A percentile compares a stretch with the other conserved stretches of the same genome.
Conservation (phyloP, 179 eudicot genomes). For the Beta macrorhiza region DNA sequence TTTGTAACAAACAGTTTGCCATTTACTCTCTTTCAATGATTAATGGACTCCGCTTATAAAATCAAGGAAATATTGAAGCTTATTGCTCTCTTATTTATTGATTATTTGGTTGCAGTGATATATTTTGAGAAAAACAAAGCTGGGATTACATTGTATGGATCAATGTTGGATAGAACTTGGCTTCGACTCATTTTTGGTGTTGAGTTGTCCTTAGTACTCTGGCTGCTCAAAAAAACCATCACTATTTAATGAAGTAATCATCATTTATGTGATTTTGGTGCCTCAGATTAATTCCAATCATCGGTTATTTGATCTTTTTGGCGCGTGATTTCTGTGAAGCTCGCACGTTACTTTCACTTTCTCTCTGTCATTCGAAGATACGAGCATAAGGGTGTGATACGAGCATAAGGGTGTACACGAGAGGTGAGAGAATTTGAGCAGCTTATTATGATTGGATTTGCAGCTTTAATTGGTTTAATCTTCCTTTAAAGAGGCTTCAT, state of each 20-base stretch:
- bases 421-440: background rate
- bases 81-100: background rate
- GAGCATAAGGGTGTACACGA: too few species aligned
- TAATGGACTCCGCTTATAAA: too few species aligned
- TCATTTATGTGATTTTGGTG: background rate
- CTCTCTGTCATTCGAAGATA: too few species aligned
- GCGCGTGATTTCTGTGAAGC: background rate
- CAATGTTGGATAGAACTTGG: conserved; percentile 75
- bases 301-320: background rate
- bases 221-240: conserved; percentile 85
- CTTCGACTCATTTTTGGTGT: conserved; percentile 78
- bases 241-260: conserved; percentile 41
- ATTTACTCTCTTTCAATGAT: too few species aligned
- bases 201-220: conserved; percentile 74
- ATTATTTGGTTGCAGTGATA: conserved; percentile 44
- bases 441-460: background rate
- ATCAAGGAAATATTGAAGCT: background rate
- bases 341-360: too few species aligned
- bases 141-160: conserved; percentile 81
- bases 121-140: conserved; percentile 92
- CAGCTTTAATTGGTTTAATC: background rate
- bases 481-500: background rate
- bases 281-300: background rate
- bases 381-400: too few species aligned
- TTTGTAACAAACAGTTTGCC: too few species aligned